phyloP scores from a whole-genome alignment of 2,329 filamentous ascomycete species.

The Emmonsiellopsis sp. region DNA sequence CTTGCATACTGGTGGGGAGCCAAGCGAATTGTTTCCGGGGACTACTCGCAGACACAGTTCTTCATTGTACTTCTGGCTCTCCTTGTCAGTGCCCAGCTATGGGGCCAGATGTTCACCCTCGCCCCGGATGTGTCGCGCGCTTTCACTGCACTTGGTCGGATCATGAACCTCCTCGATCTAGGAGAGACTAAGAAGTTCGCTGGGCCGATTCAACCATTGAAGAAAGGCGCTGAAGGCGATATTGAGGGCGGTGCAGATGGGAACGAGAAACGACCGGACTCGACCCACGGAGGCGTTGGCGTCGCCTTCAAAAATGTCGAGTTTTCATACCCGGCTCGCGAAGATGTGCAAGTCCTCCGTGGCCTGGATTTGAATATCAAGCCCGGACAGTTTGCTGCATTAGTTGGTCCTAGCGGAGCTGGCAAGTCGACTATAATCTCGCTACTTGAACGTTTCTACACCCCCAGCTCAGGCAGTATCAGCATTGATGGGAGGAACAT shows the following conservation, averaged over 20 bases:
- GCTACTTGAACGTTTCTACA: constrained; percentile 67
- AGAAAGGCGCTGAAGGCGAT: not conserved
- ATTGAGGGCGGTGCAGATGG: constrained; percentile 7
- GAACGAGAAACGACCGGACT: constrained; percentile 12
- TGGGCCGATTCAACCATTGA: not conserved
- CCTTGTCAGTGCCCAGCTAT: constrained; percentile 62
- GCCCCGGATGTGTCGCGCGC: constrained; percentile 66
- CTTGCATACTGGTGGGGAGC: constrained; percentile 76
- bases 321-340: constrained; percentile 58
- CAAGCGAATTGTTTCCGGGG: constrained; percentile 56
- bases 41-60: constrained; percentile 59
- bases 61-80: constrained; percentile 64
- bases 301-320: constrained; percentile 51
- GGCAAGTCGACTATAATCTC: constrained; percentile 67
- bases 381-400: constrained; percentile 33
- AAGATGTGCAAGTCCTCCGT: constrained; percentile 49
- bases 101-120: constrained; percentile 65
- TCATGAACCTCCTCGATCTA: constrained; percentile 36
- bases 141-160: constrained; percentile 49
- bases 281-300: constrained; percentile 22
- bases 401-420: constrained; percentile 64
- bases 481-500: constrained; percentile 64
- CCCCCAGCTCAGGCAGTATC: constrained; percentile 54
- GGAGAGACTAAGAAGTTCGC: constrained; percentile 23
- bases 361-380: constrained; percentile 46